Conservation (phyloP, 1,139 yeast genomes). For the Taphrina pruni region DNA sequence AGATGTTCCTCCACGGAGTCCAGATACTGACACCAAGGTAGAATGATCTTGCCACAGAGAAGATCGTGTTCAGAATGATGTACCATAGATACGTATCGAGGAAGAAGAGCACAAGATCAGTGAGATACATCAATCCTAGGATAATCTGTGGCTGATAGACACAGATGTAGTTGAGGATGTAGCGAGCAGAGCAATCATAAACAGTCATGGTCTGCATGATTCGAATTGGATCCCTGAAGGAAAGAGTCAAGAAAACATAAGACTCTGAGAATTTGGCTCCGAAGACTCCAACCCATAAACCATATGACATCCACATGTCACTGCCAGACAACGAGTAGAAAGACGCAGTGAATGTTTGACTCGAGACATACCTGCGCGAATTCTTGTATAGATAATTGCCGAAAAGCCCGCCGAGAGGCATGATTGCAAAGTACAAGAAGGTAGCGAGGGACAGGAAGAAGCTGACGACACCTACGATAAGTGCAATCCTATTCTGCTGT, state of each 20-base stretch:
- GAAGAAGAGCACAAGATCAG: conserved; percentile 93
- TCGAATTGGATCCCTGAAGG: conserved; percentile 93
- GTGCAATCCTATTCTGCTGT: conserved; percentile 69
- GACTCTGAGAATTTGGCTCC: conserved; percentile 88
- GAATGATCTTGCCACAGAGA: conserved; percentile 96
- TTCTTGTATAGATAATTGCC: conserved; percentile 89
- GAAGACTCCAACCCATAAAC: conserved; percentile 87
- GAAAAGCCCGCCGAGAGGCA: conserved; percentile 97
- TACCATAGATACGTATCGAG: conserved; percentile 99
- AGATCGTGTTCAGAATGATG: conserved; percentile 89
- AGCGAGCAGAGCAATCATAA: conserved; percentile 85
- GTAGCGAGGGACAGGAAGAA: conserved; percentile 89
- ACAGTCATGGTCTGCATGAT: conserved; percentile 65
- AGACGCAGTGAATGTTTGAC: conserved; percentile 95
- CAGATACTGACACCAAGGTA: conserved; percentile 97
- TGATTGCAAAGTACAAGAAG: conserved; percentile 79
- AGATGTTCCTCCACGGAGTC: conserved; percentile 99
- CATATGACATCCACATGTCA: conserved; percentile 96
- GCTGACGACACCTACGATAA: conserved; percentile 81
- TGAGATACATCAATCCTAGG: conserved; percentile 87
- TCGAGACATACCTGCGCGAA: conserved; percentile 87
- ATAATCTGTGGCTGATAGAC: conserved; percentile 84
- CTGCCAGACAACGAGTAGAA: conserved; percentile 79
- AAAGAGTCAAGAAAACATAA: conserved; percentile 86
- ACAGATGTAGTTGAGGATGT: conserved; percentile 80